Conservation (phyloP, 495 filamentous ascomycete species). For the Aspergillus incahuasiensis region DNA sequence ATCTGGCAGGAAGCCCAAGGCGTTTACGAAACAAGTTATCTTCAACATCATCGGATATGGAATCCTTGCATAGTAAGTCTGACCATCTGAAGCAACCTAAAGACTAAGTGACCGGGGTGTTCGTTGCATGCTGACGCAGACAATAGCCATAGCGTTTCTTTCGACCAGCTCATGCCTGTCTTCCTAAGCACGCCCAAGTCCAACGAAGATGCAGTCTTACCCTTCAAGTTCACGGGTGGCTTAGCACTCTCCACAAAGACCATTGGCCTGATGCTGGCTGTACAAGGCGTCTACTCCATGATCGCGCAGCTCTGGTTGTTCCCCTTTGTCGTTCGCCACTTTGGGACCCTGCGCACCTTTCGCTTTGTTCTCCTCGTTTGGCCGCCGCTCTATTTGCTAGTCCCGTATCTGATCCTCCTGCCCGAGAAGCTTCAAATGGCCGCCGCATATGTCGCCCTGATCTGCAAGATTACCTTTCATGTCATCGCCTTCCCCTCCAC, state of each 20-base stretch:
- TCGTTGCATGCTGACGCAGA: constrained; percentile 25
- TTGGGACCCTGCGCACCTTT: constrained; percentile 77
- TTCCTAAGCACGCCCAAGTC: constrained; percentile 75
- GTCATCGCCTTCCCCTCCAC: constrained; percentile 83
- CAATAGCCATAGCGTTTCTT: constrained; percentile 82
- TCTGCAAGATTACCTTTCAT: constrained; percentile 85
- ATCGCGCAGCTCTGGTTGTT: constrained; percentile 76
- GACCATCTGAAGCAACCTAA: constrained; percentile 3
- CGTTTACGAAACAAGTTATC: constrained; percentile 77
- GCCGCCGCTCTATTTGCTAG: constrained; percentile 80
- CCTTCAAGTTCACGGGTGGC: constrained; percentile 85
- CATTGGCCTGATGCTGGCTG: constrained; percentile 80
- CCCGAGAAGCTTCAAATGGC: constrained; percentile 63
- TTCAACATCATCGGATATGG: constrained; percentile 84
- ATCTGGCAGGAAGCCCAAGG: constrained; percentile 37
- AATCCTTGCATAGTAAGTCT: constrained; percentile 88
- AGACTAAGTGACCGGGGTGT: not conserved
- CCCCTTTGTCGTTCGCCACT: constrained; percentile 61
- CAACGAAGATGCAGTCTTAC: constrained; percentile 52
- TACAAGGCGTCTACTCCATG: constrained; percentile 90
- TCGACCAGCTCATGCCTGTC: constrained; percentile 89
- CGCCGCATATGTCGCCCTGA: constrained; percentile 67
- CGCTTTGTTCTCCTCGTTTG: constrained; percentile 73
- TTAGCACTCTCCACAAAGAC: constrained; percentile 75
- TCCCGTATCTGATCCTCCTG: constrained; percentile 85